Base-by-base conservation (phyloP, 108 stramenopile genomes). In the Parietichytrium sp. region DNA sequence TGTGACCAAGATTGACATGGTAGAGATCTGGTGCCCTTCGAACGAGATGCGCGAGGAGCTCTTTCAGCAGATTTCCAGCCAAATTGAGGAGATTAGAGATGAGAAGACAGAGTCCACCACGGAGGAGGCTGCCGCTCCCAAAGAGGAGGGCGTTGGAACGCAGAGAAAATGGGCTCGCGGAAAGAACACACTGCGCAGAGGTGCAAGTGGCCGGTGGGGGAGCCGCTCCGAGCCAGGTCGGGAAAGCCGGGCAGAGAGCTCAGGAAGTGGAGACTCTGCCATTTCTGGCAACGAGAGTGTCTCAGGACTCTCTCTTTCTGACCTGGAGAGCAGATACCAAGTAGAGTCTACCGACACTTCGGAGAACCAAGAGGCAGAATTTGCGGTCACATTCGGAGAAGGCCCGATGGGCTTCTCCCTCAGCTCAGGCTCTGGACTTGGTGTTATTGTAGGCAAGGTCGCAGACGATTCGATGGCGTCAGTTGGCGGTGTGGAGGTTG, bases 21-120 rank as follows among this genome's bases (percentile, higher is more conserved):
- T 72, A n/a, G 61, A 72, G 20, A n/a, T 72, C 61, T 72, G 61
- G 61, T 72, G 61, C 61, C 36, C 20, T 25, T 72, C 61, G 23
- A 20, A 23, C 13, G 61, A 72, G 1, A 33, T 45, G 1, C 38
- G 38, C 42, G 61, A 72, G 38, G 15, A 31, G 3, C 18, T 27
- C 15, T 72, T 23, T 42, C 16, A 7, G 20, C 23, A 45, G 10
- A 72, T 72, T 2, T 33, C 36, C 4, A 42, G 20, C 33, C 20
- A 33, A n/a, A 72, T 72, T 38, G 61, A 72, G 6, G 38, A 72
- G 16, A 38, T 45, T 8, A 33, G 45, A n/a, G 29, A 13, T 6
- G 33, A 10, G 6, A 33, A 72, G 42, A 38, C 6, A 6, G 33
- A 7, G 29, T 72, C 61, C 6, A 7, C 33, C 8, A 25, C 61